Base-by-base conservation (phyloP, 2,329 filamentous ascomycete species). In the Pezicula radicicola region DNA sequence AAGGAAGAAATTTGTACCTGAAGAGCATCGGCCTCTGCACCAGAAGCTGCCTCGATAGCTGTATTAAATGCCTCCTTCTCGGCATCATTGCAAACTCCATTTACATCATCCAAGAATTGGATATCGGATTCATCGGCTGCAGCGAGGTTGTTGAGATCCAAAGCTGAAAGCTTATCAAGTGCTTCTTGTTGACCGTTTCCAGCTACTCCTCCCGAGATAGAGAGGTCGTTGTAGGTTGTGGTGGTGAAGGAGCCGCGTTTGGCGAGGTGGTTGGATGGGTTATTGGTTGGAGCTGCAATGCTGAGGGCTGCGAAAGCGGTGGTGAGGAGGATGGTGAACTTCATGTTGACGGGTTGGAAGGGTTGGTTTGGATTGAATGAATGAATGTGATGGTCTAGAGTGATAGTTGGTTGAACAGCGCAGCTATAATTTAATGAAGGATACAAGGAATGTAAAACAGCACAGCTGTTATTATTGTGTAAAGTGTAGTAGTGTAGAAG, bases 101-200 rank as follows among this genome's bases (percentile, higher is more conserved):
- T 54, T 19, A 57, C 55, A 16, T 53, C 43, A 12, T 52, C 47
- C 21, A 57, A 46, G 45, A 60, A 56, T 5, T 40, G 33, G 35
- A 60, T 44, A 40, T 60, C 55, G 4, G 50, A 55, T 3, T 44
- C 25, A 16, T 49, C 50, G 44, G 56, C 52, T 18, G 36, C 45
- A 25, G 55, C 53, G 27, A 57, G 40, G 30, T 60, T 44, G 12
- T 43, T 52, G 19, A 41, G 15, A 25, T 57, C 50, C 12, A 56
- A 48, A 43, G 53, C 53, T 9, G 27, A 28, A 39, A 57, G 47
- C n/a, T 52, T 44, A 12, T 51, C 57, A 4, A 55, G 43, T 3
- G 78, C 78, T 62, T 81, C 77, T 3, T 66, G 71, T 37, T 80
- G 69, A 10, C 76, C 78, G 46, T 81, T 74, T 48, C 79, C 78